Evolutionary conservation across 108 stramenopile species (phyloP).

Genomic region (Nitzschia palea): DNA sequence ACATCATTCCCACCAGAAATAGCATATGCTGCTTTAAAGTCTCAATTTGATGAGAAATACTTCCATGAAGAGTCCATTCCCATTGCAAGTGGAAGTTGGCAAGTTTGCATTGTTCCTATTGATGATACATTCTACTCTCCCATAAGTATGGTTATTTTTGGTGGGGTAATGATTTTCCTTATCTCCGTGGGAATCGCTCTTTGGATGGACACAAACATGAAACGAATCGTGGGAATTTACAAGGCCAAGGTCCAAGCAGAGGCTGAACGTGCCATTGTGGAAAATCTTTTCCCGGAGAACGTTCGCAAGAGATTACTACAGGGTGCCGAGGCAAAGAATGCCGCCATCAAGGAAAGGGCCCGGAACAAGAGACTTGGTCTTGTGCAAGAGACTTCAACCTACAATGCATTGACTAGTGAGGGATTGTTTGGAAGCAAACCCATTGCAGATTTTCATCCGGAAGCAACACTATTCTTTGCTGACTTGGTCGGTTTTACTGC

Average conservation of each 20-base stretch:
- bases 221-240: constrained; percentile 3
- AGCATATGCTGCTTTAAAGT: not conserved
- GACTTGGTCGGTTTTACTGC: constrained; percentile 42
- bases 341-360: not conserved
- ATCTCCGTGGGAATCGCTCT: constrained; percentile 3
- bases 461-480: constrained; percentile 54
- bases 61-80: constrained; percentile 2
- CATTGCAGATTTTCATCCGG: constrained; percentile 25
- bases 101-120: not conserved
- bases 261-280: constrained; percentile 1
- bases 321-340: constrained; percentile 7
- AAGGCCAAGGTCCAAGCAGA: constrained; percentile 17
- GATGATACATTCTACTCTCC: constrained; percentile 14
- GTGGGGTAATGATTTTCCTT: constrained; percentile 6
- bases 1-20: not conserved
- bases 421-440: constrained; percentile 15
- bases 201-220: constrained; percentile 16
- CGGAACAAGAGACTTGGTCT: not conserved
- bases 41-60: not conserved
- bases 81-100: constrained; percentile 13
- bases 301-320: constrained; percentile 3
- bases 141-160: constrained; percentile 7
- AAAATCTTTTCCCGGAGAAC: constrained; percentile 10
- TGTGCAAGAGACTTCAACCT: not conserved
- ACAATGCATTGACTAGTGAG: not conserved